phyloP scores from a whole-genome alignment of 2,329 filamentous ascomycete species.

The Cylindrodendrum hubeiense region DNA sequence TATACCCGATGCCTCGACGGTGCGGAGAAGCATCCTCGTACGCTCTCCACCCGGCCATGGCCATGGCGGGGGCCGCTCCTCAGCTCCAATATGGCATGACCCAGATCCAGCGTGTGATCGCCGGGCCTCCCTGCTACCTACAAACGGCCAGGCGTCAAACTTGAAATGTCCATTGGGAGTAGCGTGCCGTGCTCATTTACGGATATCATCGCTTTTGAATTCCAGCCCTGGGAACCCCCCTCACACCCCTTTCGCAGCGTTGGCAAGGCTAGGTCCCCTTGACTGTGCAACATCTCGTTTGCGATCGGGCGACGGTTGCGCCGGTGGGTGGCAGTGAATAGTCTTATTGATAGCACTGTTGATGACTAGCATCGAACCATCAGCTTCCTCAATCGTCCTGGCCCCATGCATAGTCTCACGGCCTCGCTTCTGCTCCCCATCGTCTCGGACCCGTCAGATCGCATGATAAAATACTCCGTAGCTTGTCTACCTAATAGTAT shows the following conservation, averaged over 20 bases:
- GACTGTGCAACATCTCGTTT: constrained; percentile 2
- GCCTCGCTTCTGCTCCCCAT: constrained; percentile 8
- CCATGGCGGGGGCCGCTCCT: background rate
- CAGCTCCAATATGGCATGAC: constrained; percentile 2
- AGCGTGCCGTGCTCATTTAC: constrained; percentile 14
- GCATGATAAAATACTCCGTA: constrained; percentile 22
- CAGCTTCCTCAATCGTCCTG: constrained; percentile 8
- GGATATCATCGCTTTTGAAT: constrained; percentile 22
- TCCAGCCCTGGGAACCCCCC: background rate
- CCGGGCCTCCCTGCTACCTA: constrained; percentile 9
- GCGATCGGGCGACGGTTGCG: background rate
- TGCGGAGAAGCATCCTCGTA: constrained; percentile 17
- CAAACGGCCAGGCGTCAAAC: constrained; percentile 2
- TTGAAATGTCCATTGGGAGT: constrained; percentile 10
- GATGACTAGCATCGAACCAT: constrained; percentile 8
- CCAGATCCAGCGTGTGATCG: constrained; percentile 23
- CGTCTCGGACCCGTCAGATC: constrained; percentile 8
- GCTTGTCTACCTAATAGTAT: background rate
- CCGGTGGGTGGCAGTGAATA: background rate
- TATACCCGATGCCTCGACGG: background rate
- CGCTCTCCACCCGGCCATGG: constrained; percentile 10
- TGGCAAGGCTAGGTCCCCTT: background rate
- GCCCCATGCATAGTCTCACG: constrained; percentile 16
- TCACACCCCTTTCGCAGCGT: background rate
- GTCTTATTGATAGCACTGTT: background rate